phyloP scores from a whole-genome alignment of 352 stramenopile genomes.

The Phytophthora capsici region DNA sequence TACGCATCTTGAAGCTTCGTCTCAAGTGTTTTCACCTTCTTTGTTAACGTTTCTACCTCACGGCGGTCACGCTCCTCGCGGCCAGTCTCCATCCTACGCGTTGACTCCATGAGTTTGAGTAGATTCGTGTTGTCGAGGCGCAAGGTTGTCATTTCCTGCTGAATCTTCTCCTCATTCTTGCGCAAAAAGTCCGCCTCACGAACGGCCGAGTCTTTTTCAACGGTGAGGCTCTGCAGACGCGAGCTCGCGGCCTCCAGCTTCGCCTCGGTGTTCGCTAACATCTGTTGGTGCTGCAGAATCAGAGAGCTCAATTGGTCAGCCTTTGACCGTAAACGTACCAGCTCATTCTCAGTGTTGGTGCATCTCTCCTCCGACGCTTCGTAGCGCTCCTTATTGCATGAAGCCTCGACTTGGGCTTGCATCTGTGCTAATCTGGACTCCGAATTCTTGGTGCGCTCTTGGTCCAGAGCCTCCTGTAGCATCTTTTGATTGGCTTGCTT shows the following conservation, averaged over 20 bases:
- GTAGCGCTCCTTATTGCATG: slow-evolving; percentile 69
- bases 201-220: slow-evolving; percentile 60
- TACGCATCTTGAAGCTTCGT: slow-evolving; percentile 64
- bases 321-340: slow-evolving; percentile 64
- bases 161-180: slow-evolving; percentile 69
- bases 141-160: slow-evolving; percentile 62
- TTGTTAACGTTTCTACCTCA: slow-evolving; percentile 50
- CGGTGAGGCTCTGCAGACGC: slow-evolving; percentile 43
- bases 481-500: slow-evolving; percentile 71
- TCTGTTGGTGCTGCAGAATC: slow-evolving; percentile 70
- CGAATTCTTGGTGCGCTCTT: slow-evolving; percentile 55
- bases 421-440: slow-evolving; percentile 62
- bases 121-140: slow-evolving; percentile 82
- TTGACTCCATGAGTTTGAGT: slow-evolving; percentile 82
- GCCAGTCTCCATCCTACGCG: slow-evolving; percentile 66
- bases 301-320: slow-evolving; percentile 66
- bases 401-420: slow-evolving; percentile 73
- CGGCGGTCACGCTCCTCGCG: slow-evolving; percentile 64
- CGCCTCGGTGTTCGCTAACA: slow-evolving; percentile 57
- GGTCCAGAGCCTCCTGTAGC: slow-evolving; percentile 72
- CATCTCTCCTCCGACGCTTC: slow-evolving; percentile 61
- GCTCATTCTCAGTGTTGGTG: slow-evolving; percentile 65
- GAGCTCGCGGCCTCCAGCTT: slow-evolving; percentile 62
- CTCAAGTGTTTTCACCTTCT: slow-evolving; percentile 60
- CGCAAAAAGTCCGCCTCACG: slow-evolving; percentile 56